These are phyloP conservation scores for Aspergillus ellipticus DNA, from an alignment of 495 filamentous ascomycete genomes.

Conservation along the genomic window DNA sequence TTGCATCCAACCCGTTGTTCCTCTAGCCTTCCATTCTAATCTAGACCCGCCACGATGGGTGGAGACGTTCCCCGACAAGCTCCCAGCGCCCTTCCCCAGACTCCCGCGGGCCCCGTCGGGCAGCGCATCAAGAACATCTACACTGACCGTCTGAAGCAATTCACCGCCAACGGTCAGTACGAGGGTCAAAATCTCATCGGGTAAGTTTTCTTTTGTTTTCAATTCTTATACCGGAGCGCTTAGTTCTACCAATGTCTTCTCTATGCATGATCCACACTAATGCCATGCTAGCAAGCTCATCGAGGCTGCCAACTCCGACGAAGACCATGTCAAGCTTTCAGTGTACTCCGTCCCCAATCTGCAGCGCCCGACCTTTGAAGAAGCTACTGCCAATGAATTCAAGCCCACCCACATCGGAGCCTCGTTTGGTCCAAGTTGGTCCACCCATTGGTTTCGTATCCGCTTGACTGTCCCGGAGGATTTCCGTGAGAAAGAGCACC, in stretches of 20 bases:
- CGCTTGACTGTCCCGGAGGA: constrained; percentile 70
- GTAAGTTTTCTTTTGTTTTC: too few relatives aligned
- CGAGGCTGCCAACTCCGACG: constrained; percentile 67
- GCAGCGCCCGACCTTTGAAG: constrained; percentile 80
- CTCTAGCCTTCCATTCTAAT: neutral
- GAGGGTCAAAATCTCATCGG: constrained; percentile 68
- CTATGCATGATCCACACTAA: constrained; percentile 4
- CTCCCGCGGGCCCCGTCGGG: constrained; percentile 62
- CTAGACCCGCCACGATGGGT: constrained; percentile 37
- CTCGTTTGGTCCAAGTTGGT: constrained; percentile 91
- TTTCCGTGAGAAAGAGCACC: constrained; percentile 64
- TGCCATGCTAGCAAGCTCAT: constrained; percentile 59
- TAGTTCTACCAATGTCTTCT: neutral
- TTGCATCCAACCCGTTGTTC: neutral
- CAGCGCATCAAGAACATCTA: constrained; percentile 87
- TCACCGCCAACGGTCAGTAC: constrained; percentile 80
- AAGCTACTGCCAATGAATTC: constrained; percentile 80
- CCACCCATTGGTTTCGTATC: constrained; percentile 96
- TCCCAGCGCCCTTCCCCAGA: constrained; percentile 52
- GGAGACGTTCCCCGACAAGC: constrained; percentile 42
- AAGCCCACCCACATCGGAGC: constrained; percentile 68
- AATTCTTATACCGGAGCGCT: neutral
- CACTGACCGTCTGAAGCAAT: constrained; percentile 75
- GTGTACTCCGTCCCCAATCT: constrained; percentile 82
- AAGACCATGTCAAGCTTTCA: constrained; percentile 76